Evolutionary conservation across 2,329 filamentous ascomycete genomes (phyloP), one percentile per base, ranked within the genome.

Genomic region (Cadophora gregata): DNA sequence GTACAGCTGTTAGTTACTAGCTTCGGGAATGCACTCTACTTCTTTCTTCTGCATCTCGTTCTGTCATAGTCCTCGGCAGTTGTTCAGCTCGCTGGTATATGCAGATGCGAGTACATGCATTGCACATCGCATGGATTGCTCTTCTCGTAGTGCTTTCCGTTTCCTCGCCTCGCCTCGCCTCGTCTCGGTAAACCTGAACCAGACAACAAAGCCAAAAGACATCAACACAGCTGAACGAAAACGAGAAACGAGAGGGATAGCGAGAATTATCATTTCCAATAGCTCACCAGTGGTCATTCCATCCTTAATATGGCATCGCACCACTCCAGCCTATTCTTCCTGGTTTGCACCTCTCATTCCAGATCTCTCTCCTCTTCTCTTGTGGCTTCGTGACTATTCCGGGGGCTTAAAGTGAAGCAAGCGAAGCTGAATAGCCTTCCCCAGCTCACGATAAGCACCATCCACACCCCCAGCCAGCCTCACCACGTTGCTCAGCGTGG

Each of bases 401-500:
- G 38, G 14, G 5, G 10, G 1, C 38, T 42, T 42, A 12, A 42
- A 42, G 38, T 42, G 38, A 19, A 36, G 33, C 7, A 14, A 36
- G 33, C 33, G 14, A 36, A 36, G 33, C 33, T 2, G 14, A 8
- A 9, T 2, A 36, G 14, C 33, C 9, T 36, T n/a, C n/a, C n/a
- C n/a, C 19, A 25, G 33, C 33, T 38, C 31, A 16, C 33, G 55
- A 58, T n/a, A 38, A 58, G 55, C 55, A 58, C 31, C 33, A 25
- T 38, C 55, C 55, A 14, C 55, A 38, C 16, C 55, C 55, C n/a
- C 33, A 47, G 42, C 42, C 42, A 38, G 55, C 55, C 55, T 38
- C 21, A 24, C 33, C 33, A 42, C 33, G 33, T 38, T 56, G 7
- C 27, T 53, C 1, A 31, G 16, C 27, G 25, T 33, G 27, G 19